A percentile compares a stretch with the other conserved stretches of the same genome.
phyloP scores from a whole-genome alignment of 805 yeast species.

The Saturnispora dispora region DNA sequence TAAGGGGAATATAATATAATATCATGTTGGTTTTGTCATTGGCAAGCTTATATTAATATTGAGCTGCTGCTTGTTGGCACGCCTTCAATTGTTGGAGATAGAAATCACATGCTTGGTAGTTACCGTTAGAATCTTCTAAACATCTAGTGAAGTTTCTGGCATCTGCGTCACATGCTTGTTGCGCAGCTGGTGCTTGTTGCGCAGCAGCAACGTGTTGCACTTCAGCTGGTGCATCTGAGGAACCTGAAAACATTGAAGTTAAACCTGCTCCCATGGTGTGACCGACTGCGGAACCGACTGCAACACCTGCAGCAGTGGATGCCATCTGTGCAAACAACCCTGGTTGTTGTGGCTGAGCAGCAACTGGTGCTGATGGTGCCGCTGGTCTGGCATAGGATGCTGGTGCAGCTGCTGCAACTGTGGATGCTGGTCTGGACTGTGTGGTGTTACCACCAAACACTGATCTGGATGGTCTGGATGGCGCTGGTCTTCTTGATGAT shows the following conservation, averaged over 20 bases:
- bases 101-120: slow-evolving; percentile 95
- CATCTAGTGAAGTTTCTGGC: slow-evolving; percentile 95
- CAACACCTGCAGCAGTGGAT: slow-evolving; percentile 98
- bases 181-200: slow-evolving; percentile 28
- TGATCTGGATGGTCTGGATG: slow-evolving; percentile 29
- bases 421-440: slow-evolving; percentile 63
- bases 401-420: slow-evolving; percentile 56
- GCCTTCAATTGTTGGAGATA: slow-evolving; percentile 96
- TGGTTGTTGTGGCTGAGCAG: slow-evolving; percentile 51
- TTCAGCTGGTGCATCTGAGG: slow-evolving; percentile 34
- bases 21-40: not conserved
- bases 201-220: slow-evolving; percentile 24
- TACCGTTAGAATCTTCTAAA: slow-evolving; percentile 86
- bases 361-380: slow-evolving; percentile 36
- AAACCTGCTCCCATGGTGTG: slow-evolving; percentile 95
- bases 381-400: slow-evolving; percentile 40
- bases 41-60: slow-evolving; percentile 38
- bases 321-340: slow-evolving; percentile 97
- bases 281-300: slow-evolving; percentile 95
- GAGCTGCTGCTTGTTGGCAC: slow-evolving; percentile 88
- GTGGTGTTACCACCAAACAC: slow-evolving; percentile 17
- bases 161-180: slow-evolving; percentile 73
- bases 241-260: slow-evolving; percentile 80
- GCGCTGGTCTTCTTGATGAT: slow-evolving; percentile 34
- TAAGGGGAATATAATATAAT: not conserved